Conservation (phyloP, 257 asterid species). For the Penstemon newberryi region DNA sequence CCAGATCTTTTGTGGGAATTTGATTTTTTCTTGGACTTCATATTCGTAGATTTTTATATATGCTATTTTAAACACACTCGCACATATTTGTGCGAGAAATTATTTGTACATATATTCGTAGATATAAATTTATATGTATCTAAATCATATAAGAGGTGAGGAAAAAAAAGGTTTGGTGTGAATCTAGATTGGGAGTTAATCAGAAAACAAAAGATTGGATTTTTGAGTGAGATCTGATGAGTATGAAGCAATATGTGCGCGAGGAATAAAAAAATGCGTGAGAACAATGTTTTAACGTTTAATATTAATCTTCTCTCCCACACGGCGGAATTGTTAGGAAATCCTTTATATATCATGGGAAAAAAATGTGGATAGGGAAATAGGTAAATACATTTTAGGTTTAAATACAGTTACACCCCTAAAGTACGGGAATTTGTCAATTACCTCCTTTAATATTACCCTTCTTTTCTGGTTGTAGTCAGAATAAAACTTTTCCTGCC, state of each 20-base stretch:
- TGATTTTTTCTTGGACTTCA: slow-evolving; percentile 32
- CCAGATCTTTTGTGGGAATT: slow-evolving; percentile 28
- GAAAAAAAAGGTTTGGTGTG: neutral
- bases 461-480: no score
- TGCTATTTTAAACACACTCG: slow-evolving; percentile 16
- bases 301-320: no score
- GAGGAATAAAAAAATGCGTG: no score
- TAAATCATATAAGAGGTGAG: neutral
- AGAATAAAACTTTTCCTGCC: no score
- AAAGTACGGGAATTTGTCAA: no score
- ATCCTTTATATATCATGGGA: no score
- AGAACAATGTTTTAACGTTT: no score
- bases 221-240: slow-evolving; percentile 33
- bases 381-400: no score
- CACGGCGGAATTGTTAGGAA: no score
- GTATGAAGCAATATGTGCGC: neutral
- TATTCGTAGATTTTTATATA: slow-evolving; percentile 21
- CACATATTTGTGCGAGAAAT: neutral
- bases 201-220: neutral
- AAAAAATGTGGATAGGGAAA: no score
- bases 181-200: slow-evolving; percentile 15
- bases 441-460: no score
- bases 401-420: no score
- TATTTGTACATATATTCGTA: neutral
- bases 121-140: neutral